These are phyloP conservation scores for Rhizoclosmatium globosum DNA, from an alignment of 192 early-diverging fungal genomes.

Conservation along the genomic window DNA sequence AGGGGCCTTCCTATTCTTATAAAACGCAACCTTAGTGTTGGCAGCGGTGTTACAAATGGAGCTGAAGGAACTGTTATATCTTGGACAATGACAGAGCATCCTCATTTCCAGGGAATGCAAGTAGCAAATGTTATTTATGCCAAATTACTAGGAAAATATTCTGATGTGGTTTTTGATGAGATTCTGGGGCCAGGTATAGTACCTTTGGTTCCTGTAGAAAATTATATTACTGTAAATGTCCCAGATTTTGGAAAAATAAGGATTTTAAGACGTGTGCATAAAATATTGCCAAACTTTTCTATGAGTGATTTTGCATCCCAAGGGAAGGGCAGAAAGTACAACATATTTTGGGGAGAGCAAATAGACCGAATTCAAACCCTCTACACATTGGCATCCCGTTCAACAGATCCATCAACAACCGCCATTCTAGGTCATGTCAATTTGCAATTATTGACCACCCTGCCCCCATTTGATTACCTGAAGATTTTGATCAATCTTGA, in stretches of 20 bases:
- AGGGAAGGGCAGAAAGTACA: not conserved
- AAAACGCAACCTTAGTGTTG: not conserved
- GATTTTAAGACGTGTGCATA: not conserved
- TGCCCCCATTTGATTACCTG: not conserved
- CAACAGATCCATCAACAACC: not conserved
- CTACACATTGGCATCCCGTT: not conserved
- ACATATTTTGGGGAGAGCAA: not conserved
- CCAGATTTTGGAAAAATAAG: not conserved
- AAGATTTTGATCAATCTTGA: not conserved
- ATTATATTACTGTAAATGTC: not conserved
- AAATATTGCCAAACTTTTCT: not conserved
- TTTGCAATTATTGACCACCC: not conserved
- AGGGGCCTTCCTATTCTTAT: not conserved
- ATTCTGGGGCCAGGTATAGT: not conserved
- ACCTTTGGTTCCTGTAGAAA: not conserved
- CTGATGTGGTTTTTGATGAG: not conserved
- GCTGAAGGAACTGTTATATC: not conserved
- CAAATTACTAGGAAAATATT: not conserved
- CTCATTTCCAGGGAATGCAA: not conserved
- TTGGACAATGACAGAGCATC: not conserved
- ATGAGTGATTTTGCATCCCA: not conserved
- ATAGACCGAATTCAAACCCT: not conserved
- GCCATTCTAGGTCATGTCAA: not conserved
- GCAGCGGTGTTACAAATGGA: not conserved
- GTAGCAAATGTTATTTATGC: not conserved